Conservation (phyloP, 805 yeast genomes). For the Candida pini region DNA sequence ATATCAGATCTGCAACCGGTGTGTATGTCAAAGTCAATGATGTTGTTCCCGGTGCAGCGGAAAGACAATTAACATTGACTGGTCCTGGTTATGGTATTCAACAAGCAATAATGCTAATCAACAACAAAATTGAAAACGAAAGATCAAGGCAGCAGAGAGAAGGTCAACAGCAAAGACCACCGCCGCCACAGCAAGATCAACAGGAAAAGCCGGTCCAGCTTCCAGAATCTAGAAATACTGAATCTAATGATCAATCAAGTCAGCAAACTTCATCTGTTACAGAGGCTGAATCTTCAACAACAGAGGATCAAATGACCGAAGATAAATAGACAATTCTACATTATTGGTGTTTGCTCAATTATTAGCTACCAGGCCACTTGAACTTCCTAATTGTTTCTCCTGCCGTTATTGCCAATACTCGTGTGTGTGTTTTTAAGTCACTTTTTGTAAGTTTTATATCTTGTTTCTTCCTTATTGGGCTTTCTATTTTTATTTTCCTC, state of each 20-base stretch:
- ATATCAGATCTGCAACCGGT: slow-evolving; percentile 69
- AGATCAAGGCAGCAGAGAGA: slow-evolving; percentile 32
- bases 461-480: too few species aligned
- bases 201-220: not conserved
- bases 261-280: too few species aligned
- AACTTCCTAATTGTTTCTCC: too few species aligned
- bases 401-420: too few species aligned
- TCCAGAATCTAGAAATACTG: not conserved
- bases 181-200: not conserved
- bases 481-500: too few species aligned
- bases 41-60: slow-evolving; percentile 47
- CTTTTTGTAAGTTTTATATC: too few species aligned
- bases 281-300: too few species aligned
- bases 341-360: too few species aligned
- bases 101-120: slow-evolving; percentile 65
- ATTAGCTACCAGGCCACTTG: too few species aligned
- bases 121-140: slow-evolving; percentile 66
- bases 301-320: not conserved
- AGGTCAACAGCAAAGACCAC: not conserved
- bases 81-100: slow-evolving; percentile 67
- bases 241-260: not conserved
- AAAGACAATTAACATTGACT: slow-evolving; percentile 60
- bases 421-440: too few species aligned
- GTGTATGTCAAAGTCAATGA: slow-evolving; percentile 68
- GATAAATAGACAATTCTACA: too few species aligned